These are phyloP conservation scores for Yarrowia yakushimensis DNA, from an alignment of 805 yeast species.

Conservation along the genomic window DNA sequence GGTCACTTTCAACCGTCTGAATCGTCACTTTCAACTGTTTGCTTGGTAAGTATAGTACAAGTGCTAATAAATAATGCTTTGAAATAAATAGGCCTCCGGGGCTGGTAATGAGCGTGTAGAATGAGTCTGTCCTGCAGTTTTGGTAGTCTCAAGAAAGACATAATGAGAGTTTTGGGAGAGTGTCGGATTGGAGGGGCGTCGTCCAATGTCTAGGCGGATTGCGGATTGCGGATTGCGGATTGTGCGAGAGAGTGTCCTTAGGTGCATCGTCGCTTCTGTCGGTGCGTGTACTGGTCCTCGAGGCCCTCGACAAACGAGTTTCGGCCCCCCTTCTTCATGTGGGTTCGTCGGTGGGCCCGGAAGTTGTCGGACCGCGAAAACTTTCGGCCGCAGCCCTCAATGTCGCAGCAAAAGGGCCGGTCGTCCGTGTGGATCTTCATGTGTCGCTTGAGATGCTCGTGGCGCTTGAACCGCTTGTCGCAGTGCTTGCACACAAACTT, in stretches of 20 bases:
- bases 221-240: no score
- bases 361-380: conserved; percentile 78
- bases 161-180: not conserved
- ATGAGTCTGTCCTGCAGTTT: conserved; percentile 4
- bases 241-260: no score
- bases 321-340: conserved; percentile 45
- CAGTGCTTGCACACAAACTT: conserved; percentile 39
- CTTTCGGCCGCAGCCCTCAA: conserved; percentile 53
- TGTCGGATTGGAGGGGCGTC: no score
- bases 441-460: conserved; percentile 51
- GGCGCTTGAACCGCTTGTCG: conserved; percentile 40
- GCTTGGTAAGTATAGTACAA: no score
- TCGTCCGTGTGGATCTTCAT: conserved; percentile 72
- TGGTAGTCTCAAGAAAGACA: not conserved
- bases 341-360: conserved; percentile 72
- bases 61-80: conserved; percentile 5
- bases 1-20: no score
- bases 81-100: conserved; percentile 10
- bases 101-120: conserved; percentile 6
- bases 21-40: no score
- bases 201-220: no score
- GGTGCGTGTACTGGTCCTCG: conserved; percentile 13
- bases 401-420: conserved; percentile 66
- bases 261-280: conserved; percentile 9
- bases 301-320: conserved; percentile 42